Conservation (phyloP, 306 rosid genomes). For the Dryas alaskensis region DNA sequence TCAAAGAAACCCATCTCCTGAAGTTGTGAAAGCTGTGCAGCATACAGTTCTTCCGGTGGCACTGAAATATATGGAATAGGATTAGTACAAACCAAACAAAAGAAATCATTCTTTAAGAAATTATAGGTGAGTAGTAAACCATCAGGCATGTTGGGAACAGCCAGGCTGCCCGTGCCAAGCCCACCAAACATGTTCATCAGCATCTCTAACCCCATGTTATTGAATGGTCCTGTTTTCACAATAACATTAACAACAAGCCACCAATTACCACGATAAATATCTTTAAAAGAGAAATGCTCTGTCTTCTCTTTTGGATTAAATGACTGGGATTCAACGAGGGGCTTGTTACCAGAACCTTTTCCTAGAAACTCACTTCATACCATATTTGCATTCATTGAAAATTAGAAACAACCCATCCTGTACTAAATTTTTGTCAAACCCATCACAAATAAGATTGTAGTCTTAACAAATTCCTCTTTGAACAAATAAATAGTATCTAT, state of each 20-base stretch:
- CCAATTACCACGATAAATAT: neutral
- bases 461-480: neutral
- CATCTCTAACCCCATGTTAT: constrained; percentile 64
- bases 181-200: constrained; percentile 89
- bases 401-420: neutral
- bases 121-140: constrained; percentile 46
- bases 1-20: constrained; percentile 96
- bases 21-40: constrained; percentile 79
- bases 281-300: neutral
- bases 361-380: neutral
- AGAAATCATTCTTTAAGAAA: constrained; percentile 11
- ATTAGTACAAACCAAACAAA: constrained; percentile 1
- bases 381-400: constrained; percentile 5
- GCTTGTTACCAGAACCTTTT: neutral
- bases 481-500: neutral
- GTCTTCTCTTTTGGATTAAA: neutral
- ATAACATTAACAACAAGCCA: constrained; percentile 2
- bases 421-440: neutral
- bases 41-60: constrained; percentile 84
- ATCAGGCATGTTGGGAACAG: constrained; percentile 64
- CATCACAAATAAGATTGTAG: neutral
- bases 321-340: neutral
- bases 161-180: constrained; percentile 78
- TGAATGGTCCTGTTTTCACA: constrained; percentile 37
- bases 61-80: constrained; percentile 35